These are phyloP conservation scores for Trichosporon coremiiforme DNA, from an alignment of 1,284 basidiomycete species.

Conservation along the genomic window DNA sequence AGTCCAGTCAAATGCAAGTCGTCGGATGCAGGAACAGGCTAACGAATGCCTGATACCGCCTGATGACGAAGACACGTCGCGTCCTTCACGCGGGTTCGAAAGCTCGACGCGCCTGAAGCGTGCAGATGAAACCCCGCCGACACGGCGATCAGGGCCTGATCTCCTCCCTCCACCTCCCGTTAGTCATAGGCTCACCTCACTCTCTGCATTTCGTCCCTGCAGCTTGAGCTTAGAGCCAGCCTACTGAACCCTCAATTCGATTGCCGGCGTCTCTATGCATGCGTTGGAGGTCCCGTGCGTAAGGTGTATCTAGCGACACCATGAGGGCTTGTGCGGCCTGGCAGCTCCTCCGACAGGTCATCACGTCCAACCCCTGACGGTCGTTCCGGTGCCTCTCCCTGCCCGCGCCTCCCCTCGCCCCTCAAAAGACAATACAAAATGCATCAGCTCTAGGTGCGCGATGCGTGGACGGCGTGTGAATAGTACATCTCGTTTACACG, in stretches of 20 bases:
- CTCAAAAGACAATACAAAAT: slow-evolving; percentile 8
- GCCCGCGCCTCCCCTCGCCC: not conserved
- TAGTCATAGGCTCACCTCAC: not conserved
- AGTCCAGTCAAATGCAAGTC: too few species aligned
- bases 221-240: not conserved
- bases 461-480: slow-evolving; percentile 11
- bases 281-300: not conserved
- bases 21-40: too few species aligned
- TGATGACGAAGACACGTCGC: not conserved
- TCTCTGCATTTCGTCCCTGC: not conserved
- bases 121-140: not conserved
- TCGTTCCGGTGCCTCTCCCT: slow-evolving; percentile 14
- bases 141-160: not conserved
- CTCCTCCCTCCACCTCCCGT: not conserved
- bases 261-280: not conserved
- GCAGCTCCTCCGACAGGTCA: slow-evolving; percentile 1
- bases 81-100: not conserved
- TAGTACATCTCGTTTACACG: slow-evolving; percentile 15
- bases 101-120: not conserved
- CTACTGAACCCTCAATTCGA: not conserved
- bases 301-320: not conserved
- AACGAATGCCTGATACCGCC: too few species aligned
- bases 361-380: not conserved
- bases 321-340: not conserved
- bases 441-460: slow-evolving; percentile 7